Evolutionary conservation across 2,329 filamentous ascomycete genomes (phyloP).

Genomic region (Lanzia echinophila): DNA sequence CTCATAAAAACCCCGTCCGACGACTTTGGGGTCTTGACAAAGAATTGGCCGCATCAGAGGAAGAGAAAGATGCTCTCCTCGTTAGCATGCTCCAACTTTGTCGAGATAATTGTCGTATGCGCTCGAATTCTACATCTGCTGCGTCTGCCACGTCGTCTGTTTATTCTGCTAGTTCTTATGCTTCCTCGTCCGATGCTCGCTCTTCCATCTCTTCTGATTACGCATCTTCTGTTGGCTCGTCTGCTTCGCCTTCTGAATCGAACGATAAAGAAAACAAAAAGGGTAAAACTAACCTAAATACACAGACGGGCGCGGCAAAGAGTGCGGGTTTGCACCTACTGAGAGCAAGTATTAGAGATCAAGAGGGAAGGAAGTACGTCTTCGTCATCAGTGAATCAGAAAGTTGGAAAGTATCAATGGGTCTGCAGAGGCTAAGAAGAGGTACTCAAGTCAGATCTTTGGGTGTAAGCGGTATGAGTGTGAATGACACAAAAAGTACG

Average conservation of each 20-base stretch:
- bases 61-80: conserved; percentile 61
- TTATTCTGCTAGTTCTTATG: conserved; percentile 33
- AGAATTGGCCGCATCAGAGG: conserved; percentile 40
- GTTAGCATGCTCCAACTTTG: conserved; percentile 57
- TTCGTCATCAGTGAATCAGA: conserved; percentile 60
- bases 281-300: conserved; percentile 23
- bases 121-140: conserved; percentile 32
- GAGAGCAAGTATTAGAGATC: conserved; percentile 57
- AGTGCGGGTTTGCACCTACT: conserved; percentile 53
- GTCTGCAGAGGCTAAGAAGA: conserved; percentile 52
- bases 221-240: conserved; percentile 25
- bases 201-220: conserved; percentile 25
- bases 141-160: conserved; percentile 28
- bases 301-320: conserved; percentile 48
- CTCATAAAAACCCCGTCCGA: conserved; percentile 25
- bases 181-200: conserved; percentile 22
- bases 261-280: conserved; percentile 6
- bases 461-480: conserved; percentile 50
- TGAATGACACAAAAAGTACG: conserved; percentile 46
- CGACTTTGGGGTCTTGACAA: conserved; percentile 35
- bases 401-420: conserved; percentile 60
- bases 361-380: conserved; percentile 59
- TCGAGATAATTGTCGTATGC: conserved; percentile 54
- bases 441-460: conserved; percentile 55
- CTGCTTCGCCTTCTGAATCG: conserved; percentile 14